Percentiles rank a stretch among this genome's conserved stretches.
These are phyloP conservation scores for Hondaea fermentalgiana DNA, from an alignment of 108 stramenopile species.

Conservation along the genomic window DNA sequence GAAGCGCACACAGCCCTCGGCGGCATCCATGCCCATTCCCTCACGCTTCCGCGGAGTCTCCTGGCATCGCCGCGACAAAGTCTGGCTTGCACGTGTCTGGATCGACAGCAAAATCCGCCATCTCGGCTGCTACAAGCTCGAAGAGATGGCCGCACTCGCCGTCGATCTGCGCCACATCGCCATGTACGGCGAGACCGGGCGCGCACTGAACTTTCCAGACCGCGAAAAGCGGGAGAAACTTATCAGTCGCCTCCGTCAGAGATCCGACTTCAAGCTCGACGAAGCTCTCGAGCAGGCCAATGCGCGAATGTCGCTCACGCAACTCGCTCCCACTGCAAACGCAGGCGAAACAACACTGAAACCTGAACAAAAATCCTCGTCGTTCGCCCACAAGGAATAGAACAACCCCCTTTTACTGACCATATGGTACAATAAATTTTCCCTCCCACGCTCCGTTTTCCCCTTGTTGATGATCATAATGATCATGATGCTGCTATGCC, in stretches of 20 bases:
- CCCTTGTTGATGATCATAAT: too few relatives aligned
- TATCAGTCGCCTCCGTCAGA: neutral
- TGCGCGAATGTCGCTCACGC: neutral
- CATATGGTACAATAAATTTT: too few relatives aligned
- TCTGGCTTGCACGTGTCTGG: constrained; percentile 14
- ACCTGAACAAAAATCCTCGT: too few relatives aligned
- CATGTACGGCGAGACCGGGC: neutral
- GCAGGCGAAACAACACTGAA: too few relatives aligned
- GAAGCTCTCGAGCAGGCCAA: neutral
- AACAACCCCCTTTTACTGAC: too few relatives aligned
- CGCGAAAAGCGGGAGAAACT: neutral
- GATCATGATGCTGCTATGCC: too few relatives aligned
- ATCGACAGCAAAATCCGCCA: neutral
- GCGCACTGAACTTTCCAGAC: neutral
- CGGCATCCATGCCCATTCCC: neutral
- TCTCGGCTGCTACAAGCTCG: constrained; percentile 2
- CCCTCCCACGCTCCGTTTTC: too few relatives aligned
- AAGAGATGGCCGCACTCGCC: neutral
- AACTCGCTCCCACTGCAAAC: too few relatives aligned
- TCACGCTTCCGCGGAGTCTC: neutral
- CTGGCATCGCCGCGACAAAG: constrained; percentile 12
- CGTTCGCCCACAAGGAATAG: too few relatives aligned
- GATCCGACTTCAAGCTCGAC: neutral
- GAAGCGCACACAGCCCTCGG: neutral
- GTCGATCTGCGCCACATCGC: neutral